Base-by-base conservation (phyloP, 176 grass and related monocot genomes). In the Echinochloa phyllopogon region DNA sequence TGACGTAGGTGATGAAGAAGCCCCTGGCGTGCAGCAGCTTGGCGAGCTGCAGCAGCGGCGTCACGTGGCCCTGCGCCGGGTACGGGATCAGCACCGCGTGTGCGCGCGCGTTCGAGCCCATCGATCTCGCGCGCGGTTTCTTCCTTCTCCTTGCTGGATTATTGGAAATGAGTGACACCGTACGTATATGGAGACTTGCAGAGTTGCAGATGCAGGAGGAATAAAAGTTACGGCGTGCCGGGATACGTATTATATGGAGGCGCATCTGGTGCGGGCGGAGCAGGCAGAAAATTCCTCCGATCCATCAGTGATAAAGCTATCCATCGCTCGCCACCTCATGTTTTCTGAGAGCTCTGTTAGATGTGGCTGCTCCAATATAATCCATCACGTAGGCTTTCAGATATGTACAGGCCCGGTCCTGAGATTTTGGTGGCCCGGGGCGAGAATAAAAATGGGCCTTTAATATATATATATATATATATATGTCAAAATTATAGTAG, bases 1-100 rank as follows among this genome's bases (percentile, higher is more conserved):
- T 94, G 72, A 97, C 87, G 81, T 60, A 97, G 75, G 91, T 94
- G 82, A 97, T 39, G 65, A 29, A 66, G 87, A 94, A 97, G 38
- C 92, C 94, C 62, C 84, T 38, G 55, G 85, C 66, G 83, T 97
- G 92, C 65, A 97, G 90, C n/a, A 82, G 61, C 84, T 95, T 95
- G 74, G 90, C 88, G 1, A 95, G 86, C 25, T 92, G 87, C 60
- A 95, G 83, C 79, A 94, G 84, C 13, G 94, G 87, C 23, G 80
- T 92, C 12, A 97, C 75, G 39, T 97, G 89, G 69, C 94, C 92
- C 79, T 97, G 89, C 29, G 82, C 89, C 48, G 92, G 91, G 17
- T 85, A 64, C 42, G 94, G 92, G 49, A 97, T 85, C 43, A 87
- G 72, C 23, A 97, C 89, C n/a, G 76, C 79, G 83, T 94, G 94